phyloP scores from a whole-genome alignment of 495 filamentous ascomycete genomes.

The Penicillium subrubescens region DNA sequence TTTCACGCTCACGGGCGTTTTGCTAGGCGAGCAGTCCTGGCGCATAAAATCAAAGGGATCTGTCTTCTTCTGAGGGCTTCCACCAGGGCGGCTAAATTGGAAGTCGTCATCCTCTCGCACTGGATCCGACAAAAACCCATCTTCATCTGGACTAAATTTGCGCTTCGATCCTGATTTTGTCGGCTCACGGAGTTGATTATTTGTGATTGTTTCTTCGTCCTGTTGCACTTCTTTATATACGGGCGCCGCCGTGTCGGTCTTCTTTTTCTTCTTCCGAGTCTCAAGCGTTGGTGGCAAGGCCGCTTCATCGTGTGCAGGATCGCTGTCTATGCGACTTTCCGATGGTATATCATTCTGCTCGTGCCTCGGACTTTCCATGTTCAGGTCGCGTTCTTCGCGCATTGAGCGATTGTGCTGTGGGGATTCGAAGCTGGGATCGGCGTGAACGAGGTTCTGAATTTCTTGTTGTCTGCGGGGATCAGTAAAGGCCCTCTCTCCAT shows the following conservation, averaged over 20 bases:
- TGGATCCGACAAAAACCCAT: constrained; percentile 28
- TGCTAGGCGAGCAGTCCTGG: constrained; percentile 19
- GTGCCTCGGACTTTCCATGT: constrained; percentile 59
- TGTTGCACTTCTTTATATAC: neutral
- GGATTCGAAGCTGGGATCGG: constrained; percentile 56
- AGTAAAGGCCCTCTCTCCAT: constrained; percentile 14
- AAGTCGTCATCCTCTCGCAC: constrained; percentile 49
- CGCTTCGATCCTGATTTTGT: constrained; percentile 60
- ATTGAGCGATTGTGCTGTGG: constrained; percentile 66
- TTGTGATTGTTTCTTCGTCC: neutral
- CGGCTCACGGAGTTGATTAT: constrained; percentile 1
- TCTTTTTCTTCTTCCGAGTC: constrained; percentile 48
- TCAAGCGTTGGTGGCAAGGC: constrained; percentile 40
- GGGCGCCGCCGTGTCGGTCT: constrained; percentile 7
- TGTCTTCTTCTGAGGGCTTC: constrained; percentile 15
- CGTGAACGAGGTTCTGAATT: constrained; percentile 46
- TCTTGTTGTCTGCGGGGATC: constrained; percentile 41
- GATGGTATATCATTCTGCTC: constrained; percentile 3
- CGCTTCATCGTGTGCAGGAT: constrained; percentile 14
- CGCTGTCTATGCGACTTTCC: constrained; percentile 5
- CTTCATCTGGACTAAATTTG: constrained; percentile 61
- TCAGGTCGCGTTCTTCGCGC: constrained; percentile 57
- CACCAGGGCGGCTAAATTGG: constrained; percentile 44
- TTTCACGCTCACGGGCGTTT: constrained; percentile 23
- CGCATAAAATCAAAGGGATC: constrained; percentile 11